These are phyloP conservation scores for California macrophylla DNA, from an alignment of 441 rosid species.

Conservation along the genomic window DNA sequence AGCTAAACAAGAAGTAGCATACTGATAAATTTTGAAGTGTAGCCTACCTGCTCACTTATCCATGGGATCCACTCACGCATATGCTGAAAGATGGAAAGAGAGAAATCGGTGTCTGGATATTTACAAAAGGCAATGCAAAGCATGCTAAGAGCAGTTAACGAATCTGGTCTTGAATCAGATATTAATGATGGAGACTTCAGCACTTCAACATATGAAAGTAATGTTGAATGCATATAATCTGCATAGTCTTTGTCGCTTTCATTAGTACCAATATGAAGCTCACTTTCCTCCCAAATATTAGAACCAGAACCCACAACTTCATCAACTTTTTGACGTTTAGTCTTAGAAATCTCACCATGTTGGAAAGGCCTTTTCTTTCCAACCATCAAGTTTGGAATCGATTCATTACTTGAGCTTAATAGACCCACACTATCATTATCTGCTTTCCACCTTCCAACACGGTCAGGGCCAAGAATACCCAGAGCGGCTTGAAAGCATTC, in stretches of 20 bases:
- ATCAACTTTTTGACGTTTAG: conserved; percentile 67
- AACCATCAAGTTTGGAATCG: conserved; percentile 31
- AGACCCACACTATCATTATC: conserved; percentile 23
- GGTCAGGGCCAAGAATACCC: conserved; percentile 47
- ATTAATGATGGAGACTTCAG: conserved; percentile 40
- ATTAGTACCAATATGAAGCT: conserved; percentile 25
- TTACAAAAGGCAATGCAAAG: conserved; percentile 66
- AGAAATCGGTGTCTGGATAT: conserved; percentile 46
- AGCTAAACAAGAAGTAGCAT: conserved; percentile 2
- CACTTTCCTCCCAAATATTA: conserved; percentile 27
- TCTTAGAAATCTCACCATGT: conserved; percentile 30
- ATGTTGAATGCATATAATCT: conserved; percentile 36
- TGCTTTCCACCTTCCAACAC: conserved; percentile 35
- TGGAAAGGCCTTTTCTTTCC: conserved; percentile 57
- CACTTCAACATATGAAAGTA: conserved; percentile 53
- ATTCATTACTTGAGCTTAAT: conserved; percentile 26
- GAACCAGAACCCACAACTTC: conserved; percentile 28
- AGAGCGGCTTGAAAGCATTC: conserved; percentile 67
- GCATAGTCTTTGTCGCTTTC: conserved; percentile 52
- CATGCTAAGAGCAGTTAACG: conserved; percentile 71
- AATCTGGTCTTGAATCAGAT: conserved; percentile 42
- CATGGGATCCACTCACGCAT: conserved; percentile 80
- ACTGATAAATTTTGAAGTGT: conserved; percentile 18
- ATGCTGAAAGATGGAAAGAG: conserved; percentile 44
- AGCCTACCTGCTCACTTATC: conserved; percentile 66